Conservation (phyloP, 768 basidiomycete genomes). For the Naganishia onofrii region DNA sequence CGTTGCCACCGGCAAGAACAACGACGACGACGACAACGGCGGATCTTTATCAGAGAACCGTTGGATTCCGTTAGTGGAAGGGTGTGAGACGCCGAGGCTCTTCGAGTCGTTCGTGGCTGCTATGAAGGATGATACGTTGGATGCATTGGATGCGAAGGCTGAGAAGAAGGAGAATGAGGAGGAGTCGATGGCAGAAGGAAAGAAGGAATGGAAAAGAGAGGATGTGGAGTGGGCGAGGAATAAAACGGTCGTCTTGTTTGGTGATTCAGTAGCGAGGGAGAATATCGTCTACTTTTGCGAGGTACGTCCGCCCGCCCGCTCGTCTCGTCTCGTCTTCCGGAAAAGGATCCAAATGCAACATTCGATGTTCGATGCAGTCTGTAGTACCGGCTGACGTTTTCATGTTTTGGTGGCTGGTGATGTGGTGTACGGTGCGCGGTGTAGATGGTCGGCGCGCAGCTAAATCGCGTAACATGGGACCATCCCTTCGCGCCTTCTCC, state of each 20-base stretch:
- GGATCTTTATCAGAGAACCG: conserved; percentile 34
- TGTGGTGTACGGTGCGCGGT: neutral
- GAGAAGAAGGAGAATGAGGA: too few relatives aligned
- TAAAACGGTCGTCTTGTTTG: conserved; percentile 38
- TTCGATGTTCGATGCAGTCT: too few relatives aligned
- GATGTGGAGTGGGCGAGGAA: conserved; percentile 36
- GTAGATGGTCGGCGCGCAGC: neutral
- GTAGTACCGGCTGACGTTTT: too few relatives aligned
- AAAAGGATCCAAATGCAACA: too few relatives aligned
- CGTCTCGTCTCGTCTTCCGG: too few relatives aligned
- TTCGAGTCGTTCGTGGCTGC: conserved; percentile 27
- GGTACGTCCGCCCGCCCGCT: conserved; percentile 34
- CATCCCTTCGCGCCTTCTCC: neutral
- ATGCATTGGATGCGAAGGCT: too few relatives aligned
- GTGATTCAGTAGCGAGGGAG: conserved; percentile 37
- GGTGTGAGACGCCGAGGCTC: conserved; percentile 33
- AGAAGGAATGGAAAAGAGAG: conserved; percentile 28
- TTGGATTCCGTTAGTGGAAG: conserved; percentile 32
- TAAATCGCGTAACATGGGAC: neutral
- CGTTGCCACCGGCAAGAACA: conserved; percentile 24
- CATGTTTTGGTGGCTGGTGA: too few relatives aligned
- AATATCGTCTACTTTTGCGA: conserved; percentile 39
- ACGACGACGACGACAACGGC: too few relatives aligned
- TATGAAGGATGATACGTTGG: conserved; percentile 2
- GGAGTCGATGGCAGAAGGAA: neutral